Percentiles rank a stretch among this genome's conserved stretches.
phyloP scores from a whole-genome alignment of 345 rosid species.

The Hypericum androsaemum region DNA sequence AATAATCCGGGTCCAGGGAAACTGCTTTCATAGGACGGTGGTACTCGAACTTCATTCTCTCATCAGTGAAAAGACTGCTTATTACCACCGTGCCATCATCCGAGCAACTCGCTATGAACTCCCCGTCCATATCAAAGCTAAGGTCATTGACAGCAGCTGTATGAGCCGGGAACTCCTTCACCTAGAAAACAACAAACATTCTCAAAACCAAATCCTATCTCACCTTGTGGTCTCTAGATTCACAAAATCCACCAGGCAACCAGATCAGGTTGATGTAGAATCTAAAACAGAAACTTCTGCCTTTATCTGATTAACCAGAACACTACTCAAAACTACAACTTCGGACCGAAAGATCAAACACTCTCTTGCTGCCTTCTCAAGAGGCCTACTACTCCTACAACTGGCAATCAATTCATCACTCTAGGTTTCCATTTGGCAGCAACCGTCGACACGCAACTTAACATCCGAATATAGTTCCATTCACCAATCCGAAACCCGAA shows the following conservation, averaged over 20 bases:
- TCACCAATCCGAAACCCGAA: not conserved
- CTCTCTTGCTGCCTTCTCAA: too few relatives aligned
- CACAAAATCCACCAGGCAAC: too few relatives aligned
- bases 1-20: conserved; percentile 83
- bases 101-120: conserved; percentile 93
- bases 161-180: conserved; percentile 68
- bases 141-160: conserved; percentile 88
- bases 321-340: conserved; percentile 2
- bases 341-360: too few relatives aligned
- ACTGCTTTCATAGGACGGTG: conserved; percentile 98
- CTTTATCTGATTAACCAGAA: not conserved
- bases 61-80: conserved; percentile 92
- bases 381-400: too few relatives aligned
- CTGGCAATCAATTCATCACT: too few relatives aligned
- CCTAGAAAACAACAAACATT: conserved; percentile 32
- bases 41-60: conserved; percentile 78
- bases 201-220: not conserved
- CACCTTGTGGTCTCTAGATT: not conserved
- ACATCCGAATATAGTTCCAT: not conserved
- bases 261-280: too few relatives aligned
- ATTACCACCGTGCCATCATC: conserved; percentile 92
- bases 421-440: too few relatives aligned
- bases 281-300: too few relatives aligned
- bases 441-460: too few relatives aligned
- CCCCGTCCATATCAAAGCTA: conserved; percentile 86